Evolutionary conservation across 164 flowering plant species (phyloP), one percentile per base, ranked within the genome.

Genomic region (Pachysandra terminalis): DNA sequence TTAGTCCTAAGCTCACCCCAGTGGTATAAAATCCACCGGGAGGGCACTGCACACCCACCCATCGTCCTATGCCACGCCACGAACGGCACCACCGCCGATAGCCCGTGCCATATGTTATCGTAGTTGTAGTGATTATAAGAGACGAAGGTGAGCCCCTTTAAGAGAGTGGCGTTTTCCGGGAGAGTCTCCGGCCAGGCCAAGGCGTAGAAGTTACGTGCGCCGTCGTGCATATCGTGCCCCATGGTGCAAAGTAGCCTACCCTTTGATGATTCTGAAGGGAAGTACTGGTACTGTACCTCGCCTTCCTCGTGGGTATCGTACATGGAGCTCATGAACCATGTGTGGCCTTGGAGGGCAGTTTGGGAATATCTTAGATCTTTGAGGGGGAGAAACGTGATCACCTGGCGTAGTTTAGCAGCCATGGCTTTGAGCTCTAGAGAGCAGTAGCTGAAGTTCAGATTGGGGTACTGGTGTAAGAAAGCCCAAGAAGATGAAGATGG

Each of bases 271-370:
- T 76, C 65, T 0, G 96, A 85, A 13, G 98, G 96, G 70, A 83
- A 89, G 25, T 81, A 66, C 23, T 85, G 92, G 79, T 82, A 81
- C 57, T 86, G 90, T 14, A 85, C 91, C 40, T 85, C 87, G 26
- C 85, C 89, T 59, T 82, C 82, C 22, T 77, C 81, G 40, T 77
- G 88, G 12, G 74, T 77, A 54, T 90, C 93, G 48, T 82, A 71
- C 76, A 82, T 41, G 55, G 96, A 85, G 78, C 92, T 89, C 96
- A 90, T 93, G 87, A 90, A 93, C 96, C 96, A 93, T 4, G 96
- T 90, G 78, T 93, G 93, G 32, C 90, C 96, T 66, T 76, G 65
- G n/a, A 71, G 73, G 32, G 95, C 79, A 0, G 80, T 70, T 15
- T 62, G 5, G 9, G 87, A n/a, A 71, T 59, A 92, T 1, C 90